Base-by-base conservation (phyloP, 148 eudicot genomes). In the Rhododendron williamsianum region DNA sequence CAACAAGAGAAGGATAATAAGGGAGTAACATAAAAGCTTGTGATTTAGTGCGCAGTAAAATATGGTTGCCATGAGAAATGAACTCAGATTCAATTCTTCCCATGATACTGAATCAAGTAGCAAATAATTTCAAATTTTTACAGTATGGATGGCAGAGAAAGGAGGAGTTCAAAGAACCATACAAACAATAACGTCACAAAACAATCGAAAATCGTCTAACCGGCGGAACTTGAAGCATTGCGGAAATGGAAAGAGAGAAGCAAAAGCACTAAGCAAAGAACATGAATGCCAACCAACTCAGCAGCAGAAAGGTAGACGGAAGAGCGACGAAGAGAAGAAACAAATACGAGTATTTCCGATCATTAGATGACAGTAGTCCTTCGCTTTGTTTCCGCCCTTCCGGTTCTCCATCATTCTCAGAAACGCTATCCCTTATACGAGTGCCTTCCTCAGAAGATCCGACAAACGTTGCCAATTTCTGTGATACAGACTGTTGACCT, bases 401-500 rank as follows among this genome's bases (percentile, higher is more conserved):
- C 35, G 3, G 25, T n/a, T 63, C 52, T 65, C 52, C n/a, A 52
- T 35, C 86, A 23, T 16, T 41, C 58, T 78, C 52, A 58, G 69
- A 45, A 54, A 63, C 16, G 45, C 60, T 67, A 78, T 78, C 76
- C 52, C 38, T 15, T 9, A 18, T 25, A n/a, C n/a, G 25, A 48
- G 10, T 78, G 73, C 27, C 16, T 15, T 87, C 84, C 19, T 49
- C 78, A 4, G 87, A 63, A 45, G 78, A 63, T 35, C 84, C 77
- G 11, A 84, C 9, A 18, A 89, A 93, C 46, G 49, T 56, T 6
- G 86, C 89, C 35, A 93, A 84, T 77, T 76, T 89, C n/a, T 87
- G 87, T 30, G 95, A 91, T 4, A 88, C 91, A 84, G 93, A 84
- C 76, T 86, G 90, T 45, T 88, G 88, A n/a, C 38, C 72, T 83